Percentiles rank a stretch among this genome's conserved stretches.
Evolutionary conservation across 441 rosid genomes (phyloP).

Genomic region (Sinapis alba): DNA sequence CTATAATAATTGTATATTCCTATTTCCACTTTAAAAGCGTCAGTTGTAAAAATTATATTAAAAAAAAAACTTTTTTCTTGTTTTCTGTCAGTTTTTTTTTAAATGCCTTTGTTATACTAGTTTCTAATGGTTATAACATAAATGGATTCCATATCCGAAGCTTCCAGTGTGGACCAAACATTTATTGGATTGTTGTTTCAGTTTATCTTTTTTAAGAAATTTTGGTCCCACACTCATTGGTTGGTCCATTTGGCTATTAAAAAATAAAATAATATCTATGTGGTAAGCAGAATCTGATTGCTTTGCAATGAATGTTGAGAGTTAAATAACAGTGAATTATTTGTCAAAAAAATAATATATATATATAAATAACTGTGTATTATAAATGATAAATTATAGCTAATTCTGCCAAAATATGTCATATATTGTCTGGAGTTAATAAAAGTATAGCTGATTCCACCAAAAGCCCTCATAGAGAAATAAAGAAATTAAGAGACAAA

Average conservation of each 20-base stretch:
- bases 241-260: slow-evolving; percentile 23
- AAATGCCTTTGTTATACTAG: not conserved
- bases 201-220: not conserved
- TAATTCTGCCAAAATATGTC: slow-evolving; percentile 22
- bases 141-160: not conserved
- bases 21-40: not conserved
- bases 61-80: not conserved
- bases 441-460: slow-evolving; percentile 1
- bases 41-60: not conserved
- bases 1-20: not conserved
- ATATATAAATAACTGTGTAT: not conserved
- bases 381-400: slow-evolving; percentile 3
- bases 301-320: slow-evolving; percentile 15
- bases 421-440: slow-evolving; percentile 9
- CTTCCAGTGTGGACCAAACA: slow-evolving; percentile 31
- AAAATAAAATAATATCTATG: slow-evolving; percentile 8
- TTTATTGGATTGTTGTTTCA: slow-evolving; percentile 5
- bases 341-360: no score
- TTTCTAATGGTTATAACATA: not conserved
- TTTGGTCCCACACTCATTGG: slow-evolving; percentile 27
- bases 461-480: not conserved
- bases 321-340: slow-evolving; percentile 20
- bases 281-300: slow-evolving; percentile 41
- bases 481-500: slow-evolving; percentile 1
- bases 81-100: not conserved